A percentile compares a stretch with the other conserved stretches of the same genome.
phyloP scores from a whole-genome alignment of 1,284 basidiomycete species.

The Rhizoctonia solani region DNA sequence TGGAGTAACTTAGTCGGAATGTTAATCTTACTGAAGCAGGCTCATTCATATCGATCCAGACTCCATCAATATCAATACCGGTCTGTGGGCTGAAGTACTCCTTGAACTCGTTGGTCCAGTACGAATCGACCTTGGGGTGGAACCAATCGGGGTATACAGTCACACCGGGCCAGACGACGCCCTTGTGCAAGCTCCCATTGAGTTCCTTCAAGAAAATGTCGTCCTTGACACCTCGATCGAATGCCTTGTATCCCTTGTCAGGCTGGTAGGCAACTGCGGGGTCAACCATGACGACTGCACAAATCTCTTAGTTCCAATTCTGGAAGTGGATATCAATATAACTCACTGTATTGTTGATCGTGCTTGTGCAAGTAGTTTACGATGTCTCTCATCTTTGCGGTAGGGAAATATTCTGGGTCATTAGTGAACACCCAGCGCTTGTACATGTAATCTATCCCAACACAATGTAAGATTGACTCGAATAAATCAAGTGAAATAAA shows the following conservation, averaged over 20 bases:
- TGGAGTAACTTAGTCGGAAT: constrained; percentile 23
- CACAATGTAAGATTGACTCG: background rate
- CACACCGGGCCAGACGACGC: constrained; percentile 73
- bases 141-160: constrained; percentile 75
- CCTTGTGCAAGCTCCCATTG: constrained; percentile 63
- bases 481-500: background rate
- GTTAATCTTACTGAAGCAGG: constrained; percentile 49
- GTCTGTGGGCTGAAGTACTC: constrained; percentile 60
- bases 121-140: constrained; percentile 57
- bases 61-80: constrained; percentile 68
- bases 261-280: constrained; percentile 65
- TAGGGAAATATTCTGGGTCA: constrained; percentile 69
- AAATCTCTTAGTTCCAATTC: background rate
- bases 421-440: constrained; percentile 67
- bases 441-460: constrained; percentile 67
- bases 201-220: constrained; percentile 66
- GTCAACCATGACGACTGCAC: constrained; percentile 70
- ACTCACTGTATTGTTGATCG: constrained; percentile 61
- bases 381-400: constrained; percentile 64
- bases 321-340: background rate
- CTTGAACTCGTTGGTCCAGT: constrained; percentile 64
- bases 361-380: constrained; percentile 62
- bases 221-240: constrained; percentile 56
- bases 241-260: constrained; percentile 57
- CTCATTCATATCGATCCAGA: constrained; percentile 77